These are phyloP conservation scores for Aspergillus ruber DNA, from an alignment of 2,329 filamentous ascomycete genomes.

Conservation along the genomic window DNA sequence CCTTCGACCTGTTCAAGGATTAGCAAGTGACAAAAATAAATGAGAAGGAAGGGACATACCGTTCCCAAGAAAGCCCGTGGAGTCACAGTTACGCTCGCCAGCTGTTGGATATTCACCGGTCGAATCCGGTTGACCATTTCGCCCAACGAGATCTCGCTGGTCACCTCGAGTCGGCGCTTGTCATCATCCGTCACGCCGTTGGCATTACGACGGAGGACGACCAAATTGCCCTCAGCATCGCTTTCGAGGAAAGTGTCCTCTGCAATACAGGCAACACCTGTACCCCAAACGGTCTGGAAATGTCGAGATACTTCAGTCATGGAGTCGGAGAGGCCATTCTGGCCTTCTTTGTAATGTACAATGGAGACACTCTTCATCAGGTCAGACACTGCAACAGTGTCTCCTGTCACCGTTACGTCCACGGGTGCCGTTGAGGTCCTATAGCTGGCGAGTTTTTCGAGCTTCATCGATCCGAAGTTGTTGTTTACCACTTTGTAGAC, in stretches of 20 bases:
- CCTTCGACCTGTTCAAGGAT: constrained; percentile 65
- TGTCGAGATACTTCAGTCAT: constrained; percentile 73
- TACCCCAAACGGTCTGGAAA: constrained; percentile 75
- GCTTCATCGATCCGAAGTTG: constrained; percentile 35
- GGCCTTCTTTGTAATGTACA: constrained; percentile 60
- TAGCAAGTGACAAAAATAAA: not conserved
- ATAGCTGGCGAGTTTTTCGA: constrained; percentile 69
- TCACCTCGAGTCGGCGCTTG: constrained; percentile 61
- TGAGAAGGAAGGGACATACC: constrained; percentile 47
- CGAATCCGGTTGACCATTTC: constrained; percentile 91
- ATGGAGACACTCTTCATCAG: constrained; percentile 88
- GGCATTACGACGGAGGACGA: constrained; percentile 68
- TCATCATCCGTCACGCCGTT: constrained; percentile 71
- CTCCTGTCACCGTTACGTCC: constrained; percentile 66
- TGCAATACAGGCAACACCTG: constrained; percentile 66
- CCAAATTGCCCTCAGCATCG: constrained; percentile 81
- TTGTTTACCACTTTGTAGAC: constrained; percentile 46
- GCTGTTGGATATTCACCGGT: constrained; percentile 61
- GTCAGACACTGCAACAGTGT: constrained; percentile 77
- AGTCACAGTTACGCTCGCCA: constrained; percentile 60
- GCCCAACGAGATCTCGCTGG: constrained; percentile 75
- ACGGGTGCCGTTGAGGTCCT: constrained; percentile 78
- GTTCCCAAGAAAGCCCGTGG: constrained; percentile 86
- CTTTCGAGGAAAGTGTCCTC: constrained; percentile 71
- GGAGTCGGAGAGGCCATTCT: constrained; percentile 52